These are phyloP conservation scores for Pulveroboletus sp. DNA, from an alignment of 768 basidiomycete genomes.

Conservation along the genomic window DNA sequence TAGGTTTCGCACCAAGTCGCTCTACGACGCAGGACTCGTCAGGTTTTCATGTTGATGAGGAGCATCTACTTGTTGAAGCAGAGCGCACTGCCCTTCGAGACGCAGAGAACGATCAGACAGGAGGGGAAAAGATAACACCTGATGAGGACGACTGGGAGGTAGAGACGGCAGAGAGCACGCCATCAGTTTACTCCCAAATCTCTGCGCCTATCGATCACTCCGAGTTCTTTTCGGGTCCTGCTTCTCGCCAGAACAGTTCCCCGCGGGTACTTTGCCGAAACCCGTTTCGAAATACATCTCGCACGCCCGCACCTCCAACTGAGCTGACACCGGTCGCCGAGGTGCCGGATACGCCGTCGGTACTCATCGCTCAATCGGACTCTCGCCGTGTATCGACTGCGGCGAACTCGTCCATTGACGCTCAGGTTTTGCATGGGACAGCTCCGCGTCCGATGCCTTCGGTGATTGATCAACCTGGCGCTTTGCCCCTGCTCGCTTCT, in stretches of 20 bases:
- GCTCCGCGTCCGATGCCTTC: slow-evolving; percentile 6
- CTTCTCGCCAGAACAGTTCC: slow-evolving; percentile 1
- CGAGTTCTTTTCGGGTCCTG: not conserved
- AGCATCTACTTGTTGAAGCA: slow-evolving; percentile 13
- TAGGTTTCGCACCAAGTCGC: not conserved
- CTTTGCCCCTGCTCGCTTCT: slow-evolving; percentile 24
- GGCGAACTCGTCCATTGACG: slow-evolving; percentile 9
- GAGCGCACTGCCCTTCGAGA: slow-evolving; percentile 15
- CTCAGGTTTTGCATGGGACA: slow-evolving; percentile 6
- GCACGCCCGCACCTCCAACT: not conserved
- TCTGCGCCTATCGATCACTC: slow-evolving; percentile 20
- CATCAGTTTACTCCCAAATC: slow-evolving; percentile 23
- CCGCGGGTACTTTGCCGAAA: slow-evolving; percentile 3
- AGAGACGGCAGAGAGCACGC: not conserved
- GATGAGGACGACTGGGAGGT: not conserved
- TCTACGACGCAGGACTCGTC: slow-evolving; percentile 9
- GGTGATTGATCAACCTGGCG: not conserved
- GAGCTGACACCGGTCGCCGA: slow-evolving; percentile 21
- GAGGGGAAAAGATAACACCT: not conserved
- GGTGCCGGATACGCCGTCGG: slow-evolving; percentile 6
- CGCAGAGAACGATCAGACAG: slow-evolving; percentile 1
- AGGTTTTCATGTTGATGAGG: not conserved
- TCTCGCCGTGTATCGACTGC: slow-evolving; percentile 2
- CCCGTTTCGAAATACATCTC: slow-evolving; percentile 8
- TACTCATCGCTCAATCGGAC: not conserved